phyloP scores from a whole-genome alignment of 129 eudicot species.

The Cynara cardunculus region DNA sequence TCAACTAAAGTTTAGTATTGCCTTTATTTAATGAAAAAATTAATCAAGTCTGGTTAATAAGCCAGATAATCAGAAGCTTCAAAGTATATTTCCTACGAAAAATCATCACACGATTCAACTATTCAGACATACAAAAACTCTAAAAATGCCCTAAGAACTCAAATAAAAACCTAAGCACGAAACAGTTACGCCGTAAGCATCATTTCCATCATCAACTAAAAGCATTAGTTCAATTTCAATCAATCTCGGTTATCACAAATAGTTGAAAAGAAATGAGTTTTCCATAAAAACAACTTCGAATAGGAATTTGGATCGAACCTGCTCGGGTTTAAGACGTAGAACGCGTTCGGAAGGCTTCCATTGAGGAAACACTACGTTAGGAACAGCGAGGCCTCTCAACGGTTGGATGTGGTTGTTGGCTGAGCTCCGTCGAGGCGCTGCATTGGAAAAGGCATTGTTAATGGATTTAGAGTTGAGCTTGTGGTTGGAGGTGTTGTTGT shows the following conservation, averaged over 20 bases:
- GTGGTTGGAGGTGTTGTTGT: slow-evolving; percentile 30
- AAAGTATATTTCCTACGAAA: neutral
- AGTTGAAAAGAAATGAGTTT: neutral
- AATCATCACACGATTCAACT: neutral
- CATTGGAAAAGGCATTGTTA: slow-evolving; percentile 38
- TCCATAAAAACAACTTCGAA: neutral
- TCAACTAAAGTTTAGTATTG: neutral
- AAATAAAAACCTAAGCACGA: slow-evolving; percentile 18
- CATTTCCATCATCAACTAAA: neutral
- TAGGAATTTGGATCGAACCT: slow-evolving; percentile 30
- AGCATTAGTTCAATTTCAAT: neutral
- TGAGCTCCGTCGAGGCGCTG: slow-evolving; percentile 56
- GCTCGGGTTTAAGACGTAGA: slow-evolving; percentile 63
- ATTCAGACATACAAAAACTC: neutral
- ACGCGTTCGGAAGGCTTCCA: slow-evolving; percentile 93
- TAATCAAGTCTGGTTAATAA: neutral
- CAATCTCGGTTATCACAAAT: neutral
- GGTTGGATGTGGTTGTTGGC: slow-evolving; percentile 34
- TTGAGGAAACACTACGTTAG: slow-evolving; percentile 48
- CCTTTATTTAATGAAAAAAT: neutral
- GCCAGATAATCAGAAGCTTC: neutral
- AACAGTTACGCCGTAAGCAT: slow-evolving; percentile 3
- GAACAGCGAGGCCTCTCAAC: slow-evolving; percentile 35
- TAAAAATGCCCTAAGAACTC: slow-evolving; percentile 19
- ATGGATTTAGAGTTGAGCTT: slow-evolving; percentile 30